phyloP scores from a whole-genome alignment of 495 filamentous ascomycete species.

The Neurospora sp. region DNA sequence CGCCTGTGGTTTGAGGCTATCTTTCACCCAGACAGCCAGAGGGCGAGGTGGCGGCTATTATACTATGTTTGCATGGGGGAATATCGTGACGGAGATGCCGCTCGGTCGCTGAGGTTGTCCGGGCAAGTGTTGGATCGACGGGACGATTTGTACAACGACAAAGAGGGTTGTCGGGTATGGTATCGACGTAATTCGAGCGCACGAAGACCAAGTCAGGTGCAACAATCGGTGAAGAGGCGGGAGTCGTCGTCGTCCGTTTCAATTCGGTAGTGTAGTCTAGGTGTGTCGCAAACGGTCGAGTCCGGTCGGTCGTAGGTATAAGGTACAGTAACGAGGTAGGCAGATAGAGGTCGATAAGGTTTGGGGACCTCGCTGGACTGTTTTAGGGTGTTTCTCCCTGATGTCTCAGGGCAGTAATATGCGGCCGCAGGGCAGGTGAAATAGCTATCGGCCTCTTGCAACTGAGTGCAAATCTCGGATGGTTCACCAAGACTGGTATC shows the following conservation, averaged over 20 bases:
- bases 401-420: neutral
- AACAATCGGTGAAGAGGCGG: neutral
- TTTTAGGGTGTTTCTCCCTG: neutral
- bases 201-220: neutral
- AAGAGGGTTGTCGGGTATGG: neutral
- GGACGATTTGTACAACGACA: neutral
- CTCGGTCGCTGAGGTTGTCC: neutral
- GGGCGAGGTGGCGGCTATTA: slow-evolving; percentile 5
- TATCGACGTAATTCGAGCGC: neutral
- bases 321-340: neutral
- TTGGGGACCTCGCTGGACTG: neutral
- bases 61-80: slow-evolving; percentile 18
- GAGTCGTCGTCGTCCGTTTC: neutral
- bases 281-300: neutral
- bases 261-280: neutral
- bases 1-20: slow-evolving; percentile 16
- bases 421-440: neutral
- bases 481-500: neutral
- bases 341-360: neutral
- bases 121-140: neutral
- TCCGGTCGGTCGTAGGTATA: neutral
- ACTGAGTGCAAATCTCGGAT: neutral
- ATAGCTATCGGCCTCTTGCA: neutral
- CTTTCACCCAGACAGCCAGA: slow-evolving; percentile 15
- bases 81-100: neutral